Evolutionary conservation across 306 rosid species (phyloP), one percentile per base, ranked within the genome.

Genomic region (Heteromeles arbutifolia): DNA sequence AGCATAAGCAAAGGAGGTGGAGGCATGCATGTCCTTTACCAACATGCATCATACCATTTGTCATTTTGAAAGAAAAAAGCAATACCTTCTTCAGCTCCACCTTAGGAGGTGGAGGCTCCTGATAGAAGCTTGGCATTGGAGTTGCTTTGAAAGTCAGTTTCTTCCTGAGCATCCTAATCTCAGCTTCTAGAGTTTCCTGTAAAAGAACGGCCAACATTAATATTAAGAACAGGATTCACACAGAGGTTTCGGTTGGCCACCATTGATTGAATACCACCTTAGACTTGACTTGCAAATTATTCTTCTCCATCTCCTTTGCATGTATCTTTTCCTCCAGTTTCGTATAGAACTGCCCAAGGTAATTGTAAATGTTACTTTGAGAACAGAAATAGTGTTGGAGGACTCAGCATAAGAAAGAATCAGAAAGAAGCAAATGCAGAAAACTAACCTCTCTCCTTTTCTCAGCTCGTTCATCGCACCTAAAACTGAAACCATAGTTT

Each of bases 301-400:
- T 96, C 88, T 91, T 84, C 84, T 96, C 99, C 67, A 75, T 85
- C 85, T 96, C 98, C 89, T 90, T 96, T 24, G 97, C 99, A 67
- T 92, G 97, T 87, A 87, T 90, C 89, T 90, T 96, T 83, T 96
- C 99, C 88, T 92, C 99, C 9, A 96, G 96, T 82, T 96, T 91
- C 69, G 96, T 57, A 80, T 96, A 96, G 84, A 92, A 96, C 99
- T 96, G 92, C 75, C 82, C 81, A 79, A 73, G 57, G 89, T 78
- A 75, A 81, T 44, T 72, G 53, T 11, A 63, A 65, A 57, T 5
- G 73, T 45, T 31, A 59, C n/a, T 57, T 79, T 69, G 43, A 44
- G 25, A 53, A 44, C 9, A 29, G 8, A 65, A 63, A 70, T 3
- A 39, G 19, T 54, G 74, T 71, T 73, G 79, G 77, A 80, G 63